phyloP scores from a whole-genome alignment of 345 rosid species.

The Durio zibethinus region DNA sequence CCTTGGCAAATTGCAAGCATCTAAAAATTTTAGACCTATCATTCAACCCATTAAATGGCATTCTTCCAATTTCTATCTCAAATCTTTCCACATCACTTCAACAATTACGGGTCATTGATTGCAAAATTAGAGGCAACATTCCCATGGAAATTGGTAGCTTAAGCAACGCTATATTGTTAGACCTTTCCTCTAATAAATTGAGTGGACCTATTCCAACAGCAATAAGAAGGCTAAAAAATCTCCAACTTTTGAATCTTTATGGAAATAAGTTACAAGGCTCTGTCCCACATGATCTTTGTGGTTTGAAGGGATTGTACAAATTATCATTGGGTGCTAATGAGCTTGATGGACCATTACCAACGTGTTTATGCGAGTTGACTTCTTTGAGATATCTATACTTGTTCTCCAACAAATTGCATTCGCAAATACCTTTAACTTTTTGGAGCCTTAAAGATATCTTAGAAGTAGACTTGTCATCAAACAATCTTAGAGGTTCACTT shows the following conservation, averaged over 20 bases:
- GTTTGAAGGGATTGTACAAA: too few species aligned
- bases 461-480: constrained; percentile 10
- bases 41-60: not conserved
- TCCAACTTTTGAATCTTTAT: too few species aligned
- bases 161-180: not conserved
- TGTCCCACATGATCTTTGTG: too few species aligned
- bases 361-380: not conserved
- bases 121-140: constrained; percentile 9
- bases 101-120: not conserved
- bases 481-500: constrained; percentile 2
- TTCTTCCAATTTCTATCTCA: constrained; percentile 9
- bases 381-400: not conserved
- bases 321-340: not conserved
- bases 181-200: not conserved
- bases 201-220: too few species aligned
- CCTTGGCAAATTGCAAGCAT: not conserved
- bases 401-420: not conserved
- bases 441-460: constrained; percentile 5
- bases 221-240: too few species aligned
- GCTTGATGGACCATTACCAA: not conserved
- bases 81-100: constrained; percentile 16
- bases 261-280: too few species aligned
- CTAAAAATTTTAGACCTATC: rapidly evolving
- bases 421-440: not conserved
- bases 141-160: constrained; percentile 15